Percentiles rank a stretch among this genome's conserved stretches.
phyloP scores from a whole-genome alignment of 2,329 filamentous ascomycete genomes.

The Stachybotrys chartarum region DNA sequence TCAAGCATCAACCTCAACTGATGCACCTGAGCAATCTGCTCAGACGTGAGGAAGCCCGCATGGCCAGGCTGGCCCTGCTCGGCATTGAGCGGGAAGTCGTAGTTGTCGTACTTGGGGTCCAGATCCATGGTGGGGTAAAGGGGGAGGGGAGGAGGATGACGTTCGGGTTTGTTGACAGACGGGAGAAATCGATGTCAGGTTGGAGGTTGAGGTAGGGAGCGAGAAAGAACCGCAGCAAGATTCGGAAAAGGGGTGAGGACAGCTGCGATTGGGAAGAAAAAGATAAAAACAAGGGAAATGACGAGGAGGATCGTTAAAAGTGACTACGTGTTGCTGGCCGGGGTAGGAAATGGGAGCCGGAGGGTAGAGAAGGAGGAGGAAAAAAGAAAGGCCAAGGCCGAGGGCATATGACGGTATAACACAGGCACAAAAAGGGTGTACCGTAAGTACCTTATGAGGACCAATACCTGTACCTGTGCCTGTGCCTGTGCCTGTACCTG shows the following conservation, averaged over 20 bases:
- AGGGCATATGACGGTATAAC: background rate
- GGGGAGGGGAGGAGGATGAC: background rate
- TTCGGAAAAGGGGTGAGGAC: background rate
- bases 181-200: constrained; percentile 5
- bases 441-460: too few species aligned
- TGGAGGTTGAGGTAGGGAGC: constrained; percentile 1
- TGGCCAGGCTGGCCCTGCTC: constrained; percentile 67
- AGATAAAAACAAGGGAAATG: constrained; percentile 1
- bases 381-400: background rate
- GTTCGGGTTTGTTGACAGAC: constrained; percentile 3
- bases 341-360: background rate
- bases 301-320: background rate
- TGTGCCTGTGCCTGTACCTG: background rate
- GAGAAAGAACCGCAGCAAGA: background rate
- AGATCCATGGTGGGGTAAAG: constrained; percentile 42
- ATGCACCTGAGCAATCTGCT: constrained; percentile 83
- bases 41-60: constrained; percentile 76
- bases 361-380: background rate
- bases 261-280: constrained; percentile 4
- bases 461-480: too few species aligned
- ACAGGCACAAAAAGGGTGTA: background rate
- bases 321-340: background rate
- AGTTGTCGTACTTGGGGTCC: constrained; percentile 89
- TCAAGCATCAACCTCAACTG: constrained; percentile 84
- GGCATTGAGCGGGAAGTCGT: constrained; percentile 81